Percentiles rank a stretch among this genome's conserved stretches.
phyloP scores from a whole-genome alignment of 495 filamentous ascomycete genomes.

The Neurospora terricola region DNA sequence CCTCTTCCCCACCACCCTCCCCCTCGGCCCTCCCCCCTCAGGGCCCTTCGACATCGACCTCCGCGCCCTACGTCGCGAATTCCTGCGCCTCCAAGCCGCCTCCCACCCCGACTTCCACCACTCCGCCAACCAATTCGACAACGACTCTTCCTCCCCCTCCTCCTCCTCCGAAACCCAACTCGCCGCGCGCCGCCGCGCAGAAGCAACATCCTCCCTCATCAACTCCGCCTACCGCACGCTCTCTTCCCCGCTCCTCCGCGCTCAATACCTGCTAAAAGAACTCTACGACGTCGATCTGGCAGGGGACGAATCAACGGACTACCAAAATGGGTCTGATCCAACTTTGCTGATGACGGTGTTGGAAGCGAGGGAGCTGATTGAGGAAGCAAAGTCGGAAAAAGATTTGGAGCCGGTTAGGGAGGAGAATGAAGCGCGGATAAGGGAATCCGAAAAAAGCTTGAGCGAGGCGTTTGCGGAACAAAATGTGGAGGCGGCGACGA shows the following conservation, averaged over 20 bases:
- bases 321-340: conserved; percentile 58
- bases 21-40: conserved; percentile 66
- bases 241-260: conserved; percentile 59
- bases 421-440: conserved; percentile 60
- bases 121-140: conserved; percentile 16
- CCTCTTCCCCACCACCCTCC: conserved; percentile 76
- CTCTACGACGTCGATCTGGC: conserved; percentile 66
- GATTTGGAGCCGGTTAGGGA: conserved; percentile 49
- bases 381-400: conserved; percentile 57
- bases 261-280: conserved; percentile 68
- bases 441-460: conserved; percentile 46
- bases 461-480: conserved; percentile 53
- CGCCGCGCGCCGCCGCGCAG: conserved; percentile 20
- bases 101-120: conserved; percentile 77
- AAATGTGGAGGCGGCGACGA: conserved; percentile 55
- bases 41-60: conserved; percentile 67
- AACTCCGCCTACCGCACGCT: conserved; percentile 87
- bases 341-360: conserved; percentile 79
- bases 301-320: conserved; percentile 56
- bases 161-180: too few species aligned
- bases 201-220: conserved; percentile 64
- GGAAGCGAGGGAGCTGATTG: conserved; percentile 77
- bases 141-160: too few species aligned
- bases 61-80: conserved; percentile 65
- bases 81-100: conserved; percentile 67